Percentiles rank a stretch among this genome's conserved stretches.
Evolutionary conservation across 2,329 filamentous ascomycete genomes (phyloP).

Genomic region (Phaeomoniella chlamydospora): DNA sequence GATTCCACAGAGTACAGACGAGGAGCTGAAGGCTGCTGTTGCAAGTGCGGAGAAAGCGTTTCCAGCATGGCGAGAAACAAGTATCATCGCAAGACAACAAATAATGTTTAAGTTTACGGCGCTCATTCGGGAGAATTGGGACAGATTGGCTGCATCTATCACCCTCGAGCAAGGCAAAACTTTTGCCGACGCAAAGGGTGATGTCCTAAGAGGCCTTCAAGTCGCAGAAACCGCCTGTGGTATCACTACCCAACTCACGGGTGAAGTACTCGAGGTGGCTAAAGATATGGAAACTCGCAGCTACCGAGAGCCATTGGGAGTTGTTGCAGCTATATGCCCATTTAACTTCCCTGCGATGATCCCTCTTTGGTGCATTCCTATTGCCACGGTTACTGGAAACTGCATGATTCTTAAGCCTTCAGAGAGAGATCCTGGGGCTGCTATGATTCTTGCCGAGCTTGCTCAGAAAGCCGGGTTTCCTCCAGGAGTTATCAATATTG

Average conservation of each 20-base stretch:
- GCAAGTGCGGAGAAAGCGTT: conserved; percentile 50
- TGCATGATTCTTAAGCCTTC: conserved; percentile 51
- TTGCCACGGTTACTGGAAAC: conserved; percentile 52
- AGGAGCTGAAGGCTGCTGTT: conserved; percentile 46
- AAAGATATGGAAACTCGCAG: conserved; percentile 58
- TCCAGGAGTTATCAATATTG: conserved; percentile 50
- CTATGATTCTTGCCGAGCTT: conserved; percentile 52
- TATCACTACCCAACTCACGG: conserved; percentile 50
- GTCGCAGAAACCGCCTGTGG: conserved; percentile 54
- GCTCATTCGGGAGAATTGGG: conserved; percentile 51
- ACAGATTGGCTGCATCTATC: conserved; percentile 49
- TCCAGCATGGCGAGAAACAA: conserved; percentile 44
- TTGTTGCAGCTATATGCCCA: conserved; percentile 51
- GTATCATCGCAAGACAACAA: conserved; percentile 45
- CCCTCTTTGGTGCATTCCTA: conserved; percentile 51
- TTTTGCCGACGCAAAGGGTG: conserved; percentile 51
- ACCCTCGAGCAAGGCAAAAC: conserved; percentile 57
- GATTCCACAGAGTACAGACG: conserved; percentile 51
- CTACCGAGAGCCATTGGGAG: conserved; percentile 49
- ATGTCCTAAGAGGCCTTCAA: conserved; percentile 51
- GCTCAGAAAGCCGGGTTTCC: conserved; percentile 51
- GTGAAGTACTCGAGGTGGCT: conserved; percentile 53
- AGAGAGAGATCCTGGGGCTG: conserved; percentile 49
- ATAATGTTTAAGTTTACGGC: conserved; percentile 53
- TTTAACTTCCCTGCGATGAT: conserved; percentile 63